These are phyloP conservation scores for Roridomyces roridus DNA, from an alignment of 768 basidiomycete species.

Conservation along the genomic window DNA sequence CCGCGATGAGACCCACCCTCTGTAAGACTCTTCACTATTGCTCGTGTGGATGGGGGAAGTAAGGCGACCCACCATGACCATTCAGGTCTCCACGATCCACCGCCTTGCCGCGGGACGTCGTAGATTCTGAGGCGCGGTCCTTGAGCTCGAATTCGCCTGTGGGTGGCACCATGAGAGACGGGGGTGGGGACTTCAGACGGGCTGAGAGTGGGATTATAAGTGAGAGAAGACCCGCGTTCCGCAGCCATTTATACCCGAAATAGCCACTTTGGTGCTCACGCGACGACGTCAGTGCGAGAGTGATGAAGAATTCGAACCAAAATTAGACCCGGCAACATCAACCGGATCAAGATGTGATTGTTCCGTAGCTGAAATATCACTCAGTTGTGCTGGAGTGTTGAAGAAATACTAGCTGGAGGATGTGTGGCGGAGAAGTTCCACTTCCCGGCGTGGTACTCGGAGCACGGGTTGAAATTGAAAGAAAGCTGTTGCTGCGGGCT, in stretches of 20 bases:
- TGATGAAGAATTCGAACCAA: too few relatives aligned
- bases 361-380: too few relatives aligned
- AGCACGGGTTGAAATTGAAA: too few relatives aligned
- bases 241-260: constrained; percentile 1
- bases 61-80: not conserved
- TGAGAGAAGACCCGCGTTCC: constrained; percentile 3
- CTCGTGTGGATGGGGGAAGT: not conserved
- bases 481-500: too few relatives aligned
- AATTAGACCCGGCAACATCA: too few relatives aligned
- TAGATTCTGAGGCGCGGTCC: constrained; percentile 5
- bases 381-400: too few relatives aligned
- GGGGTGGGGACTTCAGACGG: not conserved
- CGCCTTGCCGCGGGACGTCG: constrained; percentile 7
- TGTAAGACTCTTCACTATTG: not conserved
- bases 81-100: constrained; percentile 3
- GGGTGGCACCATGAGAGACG: not conserved
- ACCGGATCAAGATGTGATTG: too few relatives aligned
- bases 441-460: too few relatives aligned
- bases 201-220: constrained; percentile 8
- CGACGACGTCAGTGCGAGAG: too few relatives aligned
- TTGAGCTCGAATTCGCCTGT: constrained; percentile 7
- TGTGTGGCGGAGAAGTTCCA: too few relatives aligned
- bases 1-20: not conserved
- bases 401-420: too few relatives aligned
- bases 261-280: not conserved